phyloP scores from a whole-genome alignment of 2,329 filamentous ascomycete species.

The Epichloe sibirici region DNA sequence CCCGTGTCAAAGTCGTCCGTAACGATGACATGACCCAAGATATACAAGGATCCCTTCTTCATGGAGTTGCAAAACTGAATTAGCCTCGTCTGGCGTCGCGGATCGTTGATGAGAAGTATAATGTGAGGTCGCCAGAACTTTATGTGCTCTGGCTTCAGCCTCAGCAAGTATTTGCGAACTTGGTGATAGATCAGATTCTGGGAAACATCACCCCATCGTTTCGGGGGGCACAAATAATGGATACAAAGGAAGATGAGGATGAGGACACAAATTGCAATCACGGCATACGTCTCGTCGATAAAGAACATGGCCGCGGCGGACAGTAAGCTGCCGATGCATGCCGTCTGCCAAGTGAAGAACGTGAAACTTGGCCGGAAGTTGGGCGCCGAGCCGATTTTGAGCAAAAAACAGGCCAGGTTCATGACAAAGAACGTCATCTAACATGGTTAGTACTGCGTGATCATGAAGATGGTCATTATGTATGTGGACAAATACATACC shows the following conservation, averaged over 20 bases:
- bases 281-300: slow-evolving; percentile 70
- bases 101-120: slow-evolving; percentile 70
- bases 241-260: slow-evolving; percentile 72
- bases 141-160: slow-evolving; percentile 77
- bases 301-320: slow-evolving; percentile 82
- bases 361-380: slow-evolving; percentile 84
- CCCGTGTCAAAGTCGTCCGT: slow-evolving; percentile 69
- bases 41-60: slow-evolving; percentile 78
- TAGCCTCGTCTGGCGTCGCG: slow-evolving; percentile 66
- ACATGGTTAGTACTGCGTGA: neutral
- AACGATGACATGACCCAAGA: slow-evolving; percentile 79
- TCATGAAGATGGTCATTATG: too few relatives aligned
- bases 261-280: slow-evolving; percentile 60
- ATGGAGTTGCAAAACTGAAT: slow-evolving; percentile 87
- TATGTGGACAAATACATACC: slow-evolving; percentile 22
- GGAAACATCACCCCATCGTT: slow-evolving; percentile 82
- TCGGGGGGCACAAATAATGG: slow-evolving; percentile 75
- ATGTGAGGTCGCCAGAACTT: slow-evolving; percentile 92
- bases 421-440: slow-evolving; percentile 83
- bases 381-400: slow-evolving; percentile 77
- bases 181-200: slow-evolving; percentile 80
- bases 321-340: slow-evolving; percentile 58
- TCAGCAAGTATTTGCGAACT: slow-evolving; percentile 74
- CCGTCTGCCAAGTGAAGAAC: slow-evolving; percentile 81
- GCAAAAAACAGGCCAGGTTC: slow-evolving; percentile 74